phyloP scores from a whole-genome alignment of 139 green algal species.

The Tetradesmus obliquus region DNA sequence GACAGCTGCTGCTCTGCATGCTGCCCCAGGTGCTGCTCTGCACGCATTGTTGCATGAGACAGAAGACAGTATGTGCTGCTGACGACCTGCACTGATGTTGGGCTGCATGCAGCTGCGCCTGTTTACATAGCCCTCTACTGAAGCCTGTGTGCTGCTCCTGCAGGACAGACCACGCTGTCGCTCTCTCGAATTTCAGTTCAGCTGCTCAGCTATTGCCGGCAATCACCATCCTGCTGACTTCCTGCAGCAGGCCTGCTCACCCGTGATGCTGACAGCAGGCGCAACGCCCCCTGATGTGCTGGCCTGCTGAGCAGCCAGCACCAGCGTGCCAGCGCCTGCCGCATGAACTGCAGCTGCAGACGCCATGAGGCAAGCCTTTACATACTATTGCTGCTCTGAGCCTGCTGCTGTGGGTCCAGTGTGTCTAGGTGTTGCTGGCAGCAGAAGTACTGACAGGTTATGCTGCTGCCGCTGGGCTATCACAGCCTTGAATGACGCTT shows the following conservation, averaged over 20 bases:
- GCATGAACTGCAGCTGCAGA: neutral
- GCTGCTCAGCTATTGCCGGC: too few relatives aligned
- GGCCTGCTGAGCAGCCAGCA: neutral
- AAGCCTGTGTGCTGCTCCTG: too few relatives aligned
- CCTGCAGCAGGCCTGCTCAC: neutral
- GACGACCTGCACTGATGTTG: too few relatives aligned
- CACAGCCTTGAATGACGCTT: neutral
- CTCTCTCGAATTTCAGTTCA: too few relatives aligned
- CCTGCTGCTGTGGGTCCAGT: neutral
- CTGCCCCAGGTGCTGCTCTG: neutral
- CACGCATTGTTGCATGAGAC: neutral
- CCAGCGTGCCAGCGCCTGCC: neutral
- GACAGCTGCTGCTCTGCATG: neutral
- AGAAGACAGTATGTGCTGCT: neutral
- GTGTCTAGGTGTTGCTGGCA: neutral
- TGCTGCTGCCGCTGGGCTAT: neutral
- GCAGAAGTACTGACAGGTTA: neutral
- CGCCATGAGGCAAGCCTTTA: neutral
- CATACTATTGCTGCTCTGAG: neutral
- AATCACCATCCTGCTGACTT: neutral
- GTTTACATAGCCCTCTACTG: too few relatives aligned
- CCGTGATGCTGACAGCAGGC: constrained; percentile 27
- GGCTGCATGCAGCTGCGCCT: neutral
- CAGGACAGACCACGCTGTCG: too few relatives aligned
- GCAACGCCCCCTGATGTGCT: neutral